Base-by-base conservation (phyloP, 1,139 yeast genomes). In the Protomyces arabidopsidicola region DNA sequence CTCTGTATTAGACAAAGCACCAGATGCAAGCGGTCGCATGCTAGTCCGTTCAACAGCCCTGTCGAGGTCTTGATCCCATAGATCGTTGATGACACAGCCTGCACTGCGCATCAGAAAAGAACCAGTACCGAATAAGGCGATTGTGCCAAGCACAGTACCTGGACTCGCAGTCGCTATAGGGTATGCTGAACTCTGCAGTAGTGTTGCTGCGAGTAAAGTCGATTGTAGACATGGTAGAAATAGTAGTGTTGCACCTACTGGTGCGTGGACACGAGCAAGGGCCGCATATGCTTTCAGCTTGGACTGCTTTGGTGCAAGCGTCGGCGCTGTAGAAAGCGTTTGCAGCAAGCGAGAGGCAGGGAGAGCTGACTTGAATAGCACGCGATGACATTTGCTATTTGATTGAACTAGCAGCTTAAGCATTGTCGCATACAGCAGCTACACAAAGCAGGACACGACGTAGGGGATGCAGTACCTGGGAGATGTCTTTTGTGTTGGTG, bases 101-200 rank as follows among this genome's bases (percentile, higher is more conserved):
- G 97, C 98, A 48, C 98, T 97, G 75, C 99, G 82, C 97, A 95
- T 93, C 16, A 91, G 80, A 50, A 91, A 72, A 0, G 98, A 84
- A 12, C 99, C 99, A 2, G 86, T 78, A 0, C 93, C 84, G 72
- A 91, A 93, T 34, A 91, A 77, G 0, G 80, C 78, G 9, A 70
- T 66, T 12, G 67, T 63, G 12, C 72, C 73, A 48, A 87, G 72
- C 69, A 86, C 87, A 68, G 81, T 79, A 0, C 81, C 66, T 0
- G 91, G 84, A 0, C 97, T 86, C 12, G 48, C 48, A 42, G 48
- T 24, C 10, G 48, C 24, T 16, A 10, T 12, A n/a, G 48, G 14
- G 12, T 16, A n/a, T 5, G 48, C 20, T 16, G 48, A 20, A 0
- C 96, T 96, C 1, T 81, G 75, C 0, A 87, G 76, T 68, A 85